Evolutionary conservation across 2,329 filamentous ascomycete species (phyloP), one percentile per base, ranked within the genome.

Genomic region (Claviceps pusilla): DNA sequence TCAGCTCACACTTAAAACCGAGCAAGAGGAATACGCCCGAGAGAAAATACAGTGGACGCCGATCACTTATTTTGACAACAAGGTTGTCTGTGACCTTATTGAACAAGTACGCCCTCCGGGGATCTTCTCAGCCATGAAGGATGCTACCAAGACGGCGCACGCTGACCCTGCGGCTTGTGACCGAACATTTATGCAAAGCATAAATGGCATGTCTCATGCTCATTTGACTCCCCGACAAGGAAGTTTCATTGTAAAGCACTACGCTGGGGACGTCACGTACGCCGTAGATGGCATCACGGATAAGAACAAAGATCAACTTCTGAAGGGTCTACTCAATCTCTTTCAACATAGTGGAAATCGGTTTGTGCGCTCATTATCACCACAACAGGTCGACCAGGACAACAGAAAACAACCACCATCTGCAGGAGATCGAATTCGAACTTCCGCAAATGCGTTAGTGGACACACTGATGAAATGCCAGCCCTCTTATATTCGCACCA

Each of bases 41-140:
- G 93, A 98, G 69, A 84, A 97, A 74, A 98, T 98, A 66, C 84
- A 95, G 66, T 98, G 93, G 93, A 96, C 90, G 0, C 93, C 93
- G 2, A 98, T 98, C 76, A 94, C 93, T 64, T 98, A 97, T 71
- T 98, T 97, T 63, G 93, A 98, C 71, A 98, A 98, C 78, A 97
- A 97, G 76, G 85, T 98, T 50, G 93, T 98, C 55, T 98, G 93
- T 68, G 93, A 96, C 57, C 70, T 98, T 64, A 98, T 98, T 61
- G 93, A 98, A 69, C 87, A 94, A 65, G 82, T 86, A 66, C 78
- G 90, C 53, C 93, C 93, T 6, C 86, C 89, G 1, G 93, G 93
- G 64, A 83, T 98, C 48, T 96, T 98, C 66, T 93, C 93, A 7
- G 90, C 90, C 4, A 75, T 98, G 72, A 98, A 98, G 68, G 93